Conservation (phyloP, 768 basidiomycete species). For the Glaciozyma martinii region DNA sequence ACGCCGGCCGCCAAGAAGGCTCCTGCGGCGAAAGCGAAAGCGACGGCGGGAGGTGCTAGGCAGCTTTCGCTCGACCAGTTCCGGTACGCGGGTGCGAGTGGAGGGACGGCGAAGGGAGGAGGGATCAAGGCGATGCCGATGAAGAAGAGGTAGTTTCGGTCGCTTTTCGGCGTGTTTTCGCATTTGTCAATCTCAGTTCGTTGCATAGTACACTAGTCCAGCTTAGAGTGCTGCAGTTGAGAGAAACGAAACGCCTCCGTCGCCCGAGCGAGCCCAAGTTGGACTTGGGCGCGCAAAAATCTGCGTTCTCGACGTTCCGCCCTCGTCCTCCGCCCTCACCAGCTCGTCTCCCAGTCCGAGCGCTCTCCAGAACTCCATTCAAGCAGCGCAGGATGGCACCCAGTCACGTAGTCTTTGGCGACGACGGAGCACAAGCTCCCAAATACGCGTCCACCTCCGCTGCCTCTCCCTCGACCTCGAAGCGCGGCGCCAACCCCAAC, state of each 20-base stretch:
- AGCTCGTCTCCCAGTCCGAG: too few relatives aligned
- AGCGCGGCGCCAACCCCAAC: neutral
- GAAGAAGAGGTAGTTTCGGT: neutral
- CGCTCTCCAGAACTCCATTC: too few relatives aligned
- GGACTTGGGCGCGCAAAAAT: too few relatives aligned
- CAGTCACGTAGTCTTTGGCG: neutral
- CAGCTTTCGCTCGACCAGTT: neutral
- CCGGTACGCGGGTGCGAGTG: neutral
- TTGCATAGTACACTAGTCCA: too few relatives aligned
- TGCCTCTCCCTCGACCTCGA: neutral
- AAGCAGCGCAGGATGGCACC: too few relatives aligned
- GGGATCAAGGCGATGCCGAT: constrained; percentile 25
- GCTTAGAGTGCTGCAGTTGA: too few relatives aligned
- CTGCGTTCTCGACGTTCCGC: too few relatives aligned
- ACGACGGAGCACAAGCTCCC: neutral
- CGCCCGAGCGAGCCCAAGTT: too few relatives aligned
- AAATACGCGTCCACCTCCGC: neutral
- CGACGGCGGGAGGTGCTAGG: neutral
- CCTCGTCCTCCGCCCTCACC: too few relatives aligned
- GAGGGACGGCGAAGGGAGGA: neutral
- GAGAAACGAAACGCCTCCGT: too few relatives aligned
- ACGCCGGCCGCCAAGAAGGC: neutral
- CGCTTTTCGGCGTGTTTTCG: too few relatives aligned
- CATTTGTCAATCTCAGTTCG: too few relatives aligned
- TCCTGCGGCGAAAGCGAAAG: neutral